Percentiles rank a stretch among this genome's conserved stretches.
Evolutionary conservation across 805 yeast species (phyloP).

Genomic region (Millerozyma miso): DNA sequence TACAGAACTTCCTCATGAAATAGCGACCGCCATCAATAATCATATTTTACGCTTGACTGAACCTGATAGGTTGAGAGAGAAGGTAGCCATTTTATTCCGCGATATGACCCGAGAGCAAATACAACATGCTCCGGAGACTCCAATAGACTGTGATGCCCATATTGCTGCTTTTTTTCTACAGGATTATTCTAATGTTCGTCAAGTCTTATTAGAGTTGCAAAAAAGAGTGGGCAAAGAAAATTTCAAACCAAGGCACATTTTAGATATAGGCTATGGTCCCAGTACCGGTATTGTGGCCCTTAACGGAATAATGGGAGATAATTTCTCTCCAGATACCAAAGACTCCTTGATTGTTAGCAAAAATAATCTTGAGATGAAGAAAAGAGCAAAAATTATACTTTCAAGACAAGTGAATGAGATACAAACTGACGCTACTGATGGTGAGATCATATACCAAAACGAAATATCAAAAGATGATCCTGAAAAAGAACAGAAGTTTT

Average conservation of each 20-base stretch:
- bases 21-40: constrained; percentile 58
- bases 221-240: constrained; percentile 44
- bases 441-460: constrained; percentile 5
- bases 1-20: constrained; percentile 49
- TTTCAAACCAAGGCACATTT: constrained; percentile 62
- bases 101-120: constrained; percentile 49
- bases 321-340: constrained; percentile 56
- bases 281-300: constrained; percentile 87
- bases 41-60: constrained; percentile 55
- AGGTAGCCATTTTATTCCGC: constrained; percentile 55
- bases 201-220: constrained; percentile 63
- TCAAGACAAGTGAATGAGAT: constrained; percentile 61
- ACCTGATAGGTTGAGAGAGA: constrained; percentile 61
- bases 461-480: constrained; percentile 2
- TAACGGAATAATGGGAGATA: constrained; percentile 73
- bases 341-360: constrained; percentile 72
- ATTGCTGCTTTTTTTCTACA: constrained; percentile 78
- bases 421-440: constrained; percentile 13
- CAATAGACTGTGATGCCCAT: constrained; percentile 68
- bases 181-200: constrained; percentile 67
- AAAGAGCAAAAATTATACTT: constrained; percentile 71
- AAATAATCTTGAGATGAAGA: constrained; percentile 58
- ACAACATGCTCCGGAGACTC: constrained; percentile 42
- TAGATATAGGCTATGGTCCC: constrained; percentile 88
- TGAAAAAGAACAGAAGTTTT: constrained; percentile 6